These are phyloP conservation scores for Nakazawaea anatomiae DNA, from an alignment of 805 yeast genomes.

Conservation along the genomic window DNA sequence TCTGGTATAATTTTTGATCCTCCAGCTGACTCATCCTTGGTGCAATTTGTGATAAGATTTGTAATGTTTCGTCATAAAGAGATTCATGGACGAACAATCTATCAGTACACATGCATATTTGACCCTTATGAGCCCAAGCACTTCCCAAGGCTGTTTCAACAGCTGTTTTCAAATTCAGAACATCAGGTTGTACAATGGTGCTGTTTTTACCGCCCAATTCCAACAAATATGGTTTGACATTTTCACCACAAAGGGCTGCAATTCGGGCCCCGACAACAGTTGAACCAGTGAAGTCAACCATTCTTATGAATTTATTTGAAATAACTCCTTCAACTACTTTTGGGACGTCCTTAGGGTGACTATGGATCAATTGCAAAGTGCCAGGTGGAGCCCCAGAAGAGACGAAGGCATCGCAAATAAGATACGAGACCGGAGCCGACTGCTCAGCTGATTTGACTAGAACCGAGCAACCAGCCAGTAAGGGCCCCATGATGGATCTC, in stretches of 20 bases:
- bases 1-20: constrained; percentile 22
- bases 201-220: constrained; percentile 43
- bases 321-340: constrained; percentile 22
- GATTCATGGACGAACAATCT: constrained; percentile 28
- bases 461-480: constrained; percentile 45
- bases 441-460: constrained; percentile 34
- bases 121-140: constrained; percentile 39
- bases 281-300: constrained; percentile 42
- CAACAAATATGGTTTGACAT: constrained; percentile 34
- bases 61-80: constrained; percentile 25
- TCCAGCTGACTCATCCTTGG: constrained; percentile 11
- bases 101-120: constrained; percentile 43
- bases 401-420: constrained; percentile 26
- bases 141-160: constrained; percentile 23
- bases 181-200: constrained; percentile 26
- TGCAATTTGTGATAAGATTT: constrained; percentile 13
- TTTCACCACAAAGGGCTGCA: constrained; percentile 29
- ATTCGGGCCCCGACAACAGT: constrained; percentile 31
- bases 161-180: constrained; percentile 27
- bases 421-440: constrained; percentile 27
- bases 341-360: constrained; percentile 21
- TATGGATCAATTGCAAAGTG: constrained; percentile 30
- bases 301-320: constrained; percentile 22
- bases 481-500: constrained; percentile 35
- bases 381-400: constrained; percentile 33